Base-by-base conservation (phyloP, 257 asterid species). In the Ajuga chamaepitys region DNA sequence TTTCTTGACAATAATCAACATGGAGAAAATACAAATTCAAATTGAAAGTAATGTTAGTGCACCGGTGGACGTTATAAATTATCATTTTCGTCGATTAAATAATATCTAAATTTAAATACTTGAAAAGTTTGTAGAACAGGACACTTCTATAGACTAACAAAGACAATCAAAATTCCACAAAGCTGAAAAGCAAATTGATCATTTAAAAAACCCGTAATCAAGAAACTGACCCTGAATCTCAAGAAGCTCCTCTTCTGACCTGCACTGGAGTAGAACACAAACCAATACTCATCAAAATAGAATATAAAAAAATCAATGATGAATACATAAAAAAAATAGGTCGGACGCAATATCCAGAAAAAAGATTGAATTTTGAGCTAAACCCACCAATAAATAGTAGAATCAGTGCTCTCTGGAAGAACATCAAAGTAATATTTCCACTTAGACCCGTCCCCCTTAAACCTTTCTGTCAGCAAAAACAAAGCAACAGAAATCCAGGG, bases 171-270 rank as follows among this genome's bases (percentile, higher is more conserved):
- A 47, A 20, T 41, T 13, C 26, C 58, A 51, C 7, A 45, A 55
- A 67, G 50, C 32, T 58, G 25, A 18, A 59, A 22, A 11, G n/a
- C n/a, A n/a, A 22, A 9, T 30, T 18, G 16, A 14, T 17, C 21
- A 51, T 37, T 10, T 55, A 55, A n/a, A 51, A 11, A 14, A 5
- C 30, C 7, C 16, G 0, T 14, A 53, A 50, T 51, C 62, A 37
- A 25, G 35, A 66, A 9, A 55, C 73, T 73, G 35, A 91, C 98
- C 98, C 82, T 84, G 95, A 84, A 93, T 85, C 84, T 93, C 96
- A 76, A 81, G 82, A 72, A 93, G 96, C 88, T 93, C 99, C 86
- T 89, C 96, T 72, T 93, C 97, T 81, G 99, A 93, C 99, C 99
- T 93, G 99, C 94, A 75, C 94, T 89, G 89, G 83, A 85, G 77